Evolutionary conservation across 306 rosid genomes (phyloP).

Genomic region (Dryas drummondii): DNA sequence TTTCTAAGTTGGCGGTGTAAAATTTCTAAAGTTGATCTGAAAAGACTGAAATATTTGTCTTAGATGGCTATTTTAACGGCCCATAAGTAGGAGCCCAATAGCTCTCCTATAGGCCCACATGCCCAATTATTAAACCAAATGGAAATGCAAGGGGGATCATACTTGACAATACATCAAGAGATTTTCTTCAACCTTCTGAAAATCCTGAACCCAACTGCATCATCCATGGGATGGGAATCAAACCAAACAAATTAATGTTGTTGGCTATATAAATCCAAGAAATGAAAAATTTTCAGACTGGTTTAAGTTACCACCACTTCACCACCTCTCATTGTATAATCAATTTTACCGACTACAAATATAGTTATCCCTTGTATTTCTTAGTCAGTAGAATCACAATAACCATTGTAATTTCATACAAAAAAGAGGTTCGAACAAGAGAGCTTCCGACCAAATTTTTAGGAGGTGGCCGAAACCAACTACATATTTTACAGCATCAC

Average conservation of each 20-base stretch:
- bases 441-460: background rate
- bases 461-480: background rate
- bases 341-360: too few relatives aligned
- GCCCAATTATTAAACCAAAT: too few relatives aligned
- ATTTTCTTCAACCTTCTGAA: too few relatives aligned
- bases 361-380: background rate
- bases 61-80: background rate
- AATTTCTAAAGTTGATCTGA: background rate
- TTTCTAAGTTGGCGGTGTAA: background rate
- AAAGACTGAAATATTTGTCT: background rate
- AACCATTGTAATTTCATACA: background rate
- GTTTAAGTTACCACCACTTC: background rate
- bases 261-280: too few relatives aligned
- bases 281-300: background rate
- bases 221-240: too few relatives aligned
- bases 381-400: background rate
- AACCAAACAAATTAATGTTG: too few relatives aligned
- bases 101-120: background rate
- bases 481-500: constrained; percentile 2
- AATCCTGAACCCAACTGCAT: too few relatives aligned
- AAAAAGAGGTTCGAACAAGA: background rate
- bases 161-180: too few relatives aligned
- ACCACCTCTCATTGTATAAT: background rate
- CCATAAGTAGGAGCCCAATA: constrained; percentile 1
- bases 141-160: too few relatives aligned